Conservation (phyloP, 345 rosid genomes). For the Populus euphratica region DNA sequence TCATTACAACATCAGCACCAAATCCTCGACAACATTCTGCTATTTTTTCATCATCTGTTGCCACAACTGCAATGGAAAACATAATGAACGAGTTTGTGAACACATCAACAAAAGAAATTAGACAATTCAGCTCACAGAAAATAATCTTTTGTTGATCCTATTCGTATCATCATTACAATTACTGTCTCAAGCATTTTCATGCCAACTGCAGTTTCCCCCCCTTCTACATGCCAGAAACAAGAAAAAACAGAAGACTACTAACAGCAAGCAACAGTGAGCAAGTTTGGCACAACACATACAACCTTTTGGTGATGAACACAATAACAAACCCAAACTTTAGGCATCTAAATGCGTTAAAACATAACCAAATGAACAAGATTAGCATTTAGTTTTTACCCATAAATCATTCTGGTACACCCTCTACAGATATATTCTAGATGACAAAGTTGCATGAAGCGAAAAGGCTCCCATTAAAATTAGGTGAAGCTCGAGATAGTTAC, state of each 20-base stretch:
- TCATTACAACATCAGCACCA: conserved; percentile 96
- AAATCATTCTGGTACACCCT: neutral
- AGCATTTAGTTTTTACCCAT: neutral
- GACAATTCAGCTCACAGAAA: neutral
- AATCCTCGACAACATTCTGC: conserved; percentile 93
- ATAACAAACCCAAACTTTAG: neutral
- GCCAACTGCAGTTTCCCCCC: too few relatives aligned
- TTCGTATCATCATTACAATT: neutral
- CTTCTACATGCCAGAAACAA: neutral
- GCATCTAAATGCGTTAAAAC: neutral
- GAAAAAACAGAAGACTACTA: neutral
- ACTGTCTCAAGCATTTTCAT: neutral
- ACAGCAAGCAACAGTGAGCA: neutral
- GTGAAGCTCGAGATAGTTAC: neutral
- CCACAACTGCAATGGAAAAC: conserved; percentile 59
- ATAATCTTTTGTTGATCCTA: neutral
- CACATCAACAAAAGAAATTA: neutral
- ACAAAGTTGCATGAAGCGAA: neutral
- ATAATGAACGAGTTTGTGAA: neutral
- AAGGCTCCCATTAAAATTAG: neutral
- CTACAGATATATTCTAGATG: neutral
- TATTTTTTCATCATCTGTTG: conserved; percentile 85
- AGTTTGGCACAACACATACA: neutral
- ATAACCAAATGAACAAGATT: neutral
- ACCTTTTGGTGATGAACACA: neutral